Conservation (phyloP, 2,329 filamentous ascomycete genomes). For the Nectriaceae sp. region DNA sequence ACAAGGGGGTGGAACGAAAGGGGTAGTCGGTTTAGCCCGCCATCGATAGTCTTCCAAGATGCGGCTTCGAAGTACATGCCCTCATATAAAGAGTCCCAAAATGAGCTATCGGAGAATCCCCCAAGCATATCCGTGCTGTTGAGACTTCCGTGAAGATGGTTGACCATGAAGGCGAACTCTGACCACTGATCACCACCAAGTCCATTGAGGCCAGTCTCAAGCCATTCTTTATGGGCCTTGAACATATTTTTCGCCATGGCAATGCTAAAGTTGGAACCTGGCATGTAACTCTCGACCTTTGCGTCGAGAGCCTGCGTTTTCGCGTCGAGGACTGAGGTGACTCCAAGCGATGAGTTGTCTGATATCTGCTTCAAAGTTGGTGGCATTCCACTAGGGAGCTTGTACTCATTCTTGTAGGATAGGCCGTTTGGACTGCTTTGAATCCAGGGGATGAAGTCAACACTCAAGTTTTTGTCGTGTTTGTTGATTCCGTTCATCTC, state of each 20-base stretch:
- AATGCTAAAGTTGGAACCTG: conserved; percentile 34
- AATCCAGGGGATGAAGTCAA: conserved; percentile 66
- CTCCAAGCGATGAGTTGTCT: conserved; percentile 43
- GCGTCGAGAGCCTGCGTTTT: conserved; percentile 30
- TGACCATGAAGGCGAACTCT: conserved; percentile 63
- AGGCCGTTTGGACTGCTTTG: conserved; percentile 58
- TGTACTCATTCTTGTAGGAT: conserved; percentile 44
- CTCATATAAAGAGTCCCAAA: conserved; percentile 52
- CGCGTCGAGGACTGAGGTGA: conserved; percentile 25
- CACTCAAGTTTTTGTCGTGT: conserved; percentile 46
- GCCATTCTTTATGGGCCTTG: conserved; percentile 43
- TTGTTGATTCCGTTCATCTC: conserved; percentile 63
- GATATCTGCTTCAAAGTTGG: conserved; percentile 52
- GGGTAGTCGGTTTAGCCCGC: conserved; percentile 36
- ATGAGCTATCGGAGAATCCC: conserved; percentile 41
- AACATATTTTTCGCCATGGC: conserved; percentile 45
- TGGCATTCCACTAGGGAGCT: conserved; percentile 52
- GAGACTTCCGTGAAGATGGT: conserved; percentile 47
- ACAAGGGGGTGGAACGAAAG: conserved; percentile 64
- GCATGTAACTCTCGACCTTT: conserved; percentile 38
- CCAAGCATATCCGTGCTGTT: conserved; percentile 53
- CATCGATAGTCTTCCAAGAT: conserved; percentile 60
- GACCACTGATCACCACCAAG: conserved; percentile 57
- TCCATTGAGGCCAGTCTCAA: conserved; percentile 32
- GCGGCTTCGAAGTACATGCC: conserved; percentile 61